Evolutionary conservation across 78 protist genomes (phyloP).

Genomic region (Salpingoeca rosetta): DNA sequence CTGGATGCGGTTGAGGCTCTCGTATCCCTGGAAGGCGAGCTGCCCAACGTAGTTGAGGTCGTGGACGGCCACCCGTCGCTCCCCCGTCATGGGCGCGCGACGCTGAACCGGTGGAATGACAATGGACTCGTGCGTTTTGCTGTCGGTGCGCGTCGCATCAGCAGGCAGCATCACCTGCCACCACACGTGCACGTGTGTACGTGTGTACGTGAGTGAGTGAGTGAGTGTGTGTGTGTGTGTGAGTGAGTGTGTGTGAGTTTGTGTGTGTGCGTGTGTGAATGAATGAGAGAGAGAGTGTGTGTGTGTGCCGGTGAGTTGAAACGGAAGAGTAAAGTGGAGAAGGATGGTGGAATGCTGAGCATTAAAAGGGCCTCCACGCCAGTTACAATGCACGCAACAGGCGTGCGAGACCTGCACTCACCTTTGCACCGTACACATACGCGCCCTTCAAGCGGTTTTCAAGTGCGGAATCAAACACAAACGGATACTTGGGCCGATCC

Average conservation of each 20-base stretch:
- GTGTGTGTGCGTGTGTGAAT: no score
- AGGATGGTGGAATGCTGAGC: neutral
- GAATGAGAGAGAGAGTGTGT: no score
- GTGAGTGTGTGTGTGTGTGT: no score
- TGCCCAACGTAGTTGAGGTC: neutral
- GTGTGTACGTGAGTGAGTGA: no score
- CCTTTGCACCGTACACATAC: neutral
- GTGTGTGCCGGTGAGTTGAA: neutral
- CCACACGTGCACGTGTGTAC: neutral
- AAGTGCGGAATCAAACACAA: neutral
- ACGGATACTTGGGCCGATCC: neutral
- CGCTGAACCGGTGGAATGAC: neutral
- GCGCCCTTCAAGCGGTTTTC: neutral
- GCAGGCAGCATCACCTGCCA: neutral
- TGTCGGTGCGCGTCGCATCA: neutral
- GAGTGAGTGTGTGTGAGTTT: no score
- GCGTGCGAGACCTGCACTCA: no score
- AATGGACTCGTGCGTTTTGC: neutral
- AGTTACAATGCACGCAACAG: no score
- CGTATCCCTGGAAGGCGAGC: slow-evolving; percentile 7
- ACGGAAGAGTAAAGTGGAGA: neutral
- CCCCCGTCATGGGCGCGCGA: neutral
- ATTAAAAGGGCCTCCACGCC: no score
- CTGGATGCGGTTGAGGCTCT: slow-evolving; percentile 45
- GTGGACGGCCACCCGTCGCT: neutral